Base-by-base conservation (phyloP, 805 yeast genomes). In the Wickerhamiella bombiphila region DNA sequence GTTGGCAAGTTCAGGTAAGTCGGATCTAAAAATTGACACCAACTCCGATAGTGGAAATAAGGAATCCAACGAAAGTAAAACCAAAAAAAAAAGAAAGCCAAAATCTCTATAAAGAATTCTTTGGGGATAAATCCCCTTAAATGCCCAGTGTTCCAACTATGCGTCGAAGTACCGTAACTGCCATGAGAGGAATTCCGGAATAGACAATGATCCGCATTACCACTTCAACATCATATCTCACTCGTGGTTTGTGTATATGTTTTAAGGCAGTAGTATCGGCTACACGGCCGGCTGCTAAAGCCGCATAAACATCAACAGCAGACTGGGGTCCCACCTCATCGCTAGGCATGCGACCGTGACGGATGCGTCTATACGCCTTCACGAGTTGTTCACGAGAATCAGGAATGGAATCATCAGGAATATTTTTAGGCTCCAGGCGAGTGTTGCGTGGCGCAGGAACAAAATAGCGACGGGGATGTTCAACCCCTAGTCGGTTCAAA, bases 191-290 rank as follows among this genome's bases (percentile, higher is more conserved):
- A 21, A 88, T 72, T 0, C 97, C 97, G 1, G 80, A 76, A 58
- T 88, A 88, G 1, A 85, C 80, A 14, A 79, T 58, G 43, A 80
- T 61, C 49, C 93, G 67, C 7, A 91, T 85, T 22, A 81, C 58
- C 3, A 82, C 79, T 43, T 79, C 88, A 22, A 79, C 75, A 40
- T 75, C 85, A 47, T 77, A 76, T 35, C 86, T 66, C 2, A 50
- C 53, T 15, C 65, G 54, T 2, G 62, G 63, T 9, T 41, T 46
- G 22, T 43, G 46, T 22, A 58, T 49, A 5, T 46, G 44, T 5
- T 51, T 40, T 28, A 47, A 37, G 13, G 49, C 46, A 19, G 32
- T 24, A 22, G 47, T 48, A 20, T 43, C 48, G 21, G 43, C 39
- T 16, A 35, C 43, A 4, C 55, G 17, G 53, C 45, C 37, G 54